Base-by-base conservation (phyloP, 306 rosid species). In the Urtica urens region DNA sequence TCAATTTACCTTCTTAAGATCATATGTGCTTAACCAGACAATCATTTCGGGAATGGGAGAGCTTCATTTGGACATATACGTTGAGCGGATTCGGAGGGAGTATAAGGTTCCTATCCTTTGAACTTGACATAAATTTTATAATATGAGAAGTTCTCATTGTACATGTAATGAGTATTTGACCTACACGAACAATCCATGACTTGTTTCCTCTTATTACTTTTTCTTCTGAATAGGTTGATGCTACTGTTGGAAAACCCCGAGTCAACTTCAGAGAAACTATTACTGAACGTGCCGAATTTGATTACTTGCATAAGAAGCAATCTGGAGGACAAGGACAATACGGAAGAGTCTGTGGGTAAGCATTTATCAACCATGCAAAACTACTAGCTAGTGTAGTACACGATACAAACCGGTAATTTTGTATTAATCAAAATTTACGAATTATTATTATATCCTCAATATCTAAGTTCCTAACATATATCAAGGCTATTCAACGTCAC, bases 11-110 rank as follows among this genome's bases (percentile, higher is more conserved):
- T 52, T 69, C 46, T 61, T 18, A 49, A 53, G 24, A 24, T 35
- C 11, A 65, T 64, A 22, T 42, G 21, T 59, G 30, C 51, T 59
- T 67, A 39, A 54, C 27, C 57, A 90, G 99, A 90, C 99, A 14
- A 90, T 90, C 66, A 90, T 90, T 60, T 90, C 99, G 25, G 95
- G 95, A 62, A 90, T 90, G 99, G 99, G 99, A 53, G 99, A 90
- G 70, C 71, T 90, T 68, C 99, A 90, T 74, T 79, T 90, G 70
- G 99, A 90, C 58, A 72, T 90, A 55, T 90, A 90, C 52, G 95
- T 90, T 55, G 99, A 90, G 65, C 94, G 99, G 63, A 90, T 90
- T 23, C 71, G 65, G 72, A 72, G 99, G 68, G 99, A 90, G 73
- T 85, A 90, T 23, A 85, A 85, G 95, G 99, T 90, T 57, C 44